These are phyloP conservation scores for Pythium plurisporium DNA, from an alignment of 352 stramenopile genomes.

Conservation along the genomic window DNA sequence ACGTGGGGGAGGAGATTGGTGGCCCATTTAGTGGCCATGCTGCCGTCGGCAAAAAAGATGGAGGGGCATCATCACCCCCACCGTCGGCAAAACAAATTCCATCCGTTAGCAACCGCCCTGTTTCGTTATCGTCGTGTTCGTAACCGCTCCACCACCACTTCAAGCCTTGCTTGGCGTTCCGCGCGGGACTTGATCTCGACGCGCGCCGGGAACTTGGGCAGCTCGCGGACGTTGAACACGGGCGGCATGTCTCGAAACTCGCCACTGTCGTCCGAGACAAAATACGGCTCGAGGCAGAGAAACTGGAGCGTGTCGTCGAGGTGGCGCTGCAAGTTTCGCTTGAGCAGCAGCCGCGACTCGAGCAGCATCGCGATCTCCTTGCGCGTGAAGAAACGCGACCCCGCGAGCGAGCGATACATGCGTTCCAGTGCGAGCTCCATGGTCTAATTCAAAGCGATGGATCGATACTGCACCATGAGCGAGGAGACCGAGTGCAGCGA, in stretches of 20 bases:
- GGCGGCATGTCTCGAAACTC: constrained; percentile 35
- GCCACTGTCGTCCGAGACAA: constrained; percentile 32
- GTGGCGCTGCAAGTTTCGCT: constrained; percentile 48
- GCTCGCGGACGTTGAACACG: constrained; percentile 39
- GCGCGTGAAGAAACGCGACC: constrained; percentile 42
- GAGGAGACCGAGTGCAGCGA: too few relatives aligned
- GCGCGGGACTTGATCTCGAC: not conserved
- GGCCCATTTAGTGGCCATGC: too few relatives aligned
- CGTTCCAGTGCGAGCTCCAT: constrained; percentile 55
- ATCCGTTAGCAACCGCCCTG: constrained; percentile 4
- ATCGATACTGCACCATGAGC: too few relatives aligned
- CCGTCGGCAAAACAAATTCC: not conserved
- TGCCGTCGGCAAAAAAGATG: not conserved
- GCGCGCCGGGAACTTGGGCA: constrained; percentile 44
- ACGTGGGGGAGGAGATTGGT: too few relatives aligned
- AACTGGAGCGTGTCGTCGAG: constrained; percentile 53
- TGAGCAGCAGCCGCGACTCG: constrained; percentile 52
- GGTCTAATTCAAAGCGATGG: too few relatives aligned
- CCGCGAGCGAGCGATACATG: constrained; percentile 37
- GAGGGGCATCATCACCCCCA: not conserved
- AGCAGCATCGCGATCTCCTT: constrained; percentile 43
- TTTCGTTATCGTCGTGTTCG: constrained; percentile 11
- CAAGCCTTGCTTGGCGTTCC: constrained; percentile 23
- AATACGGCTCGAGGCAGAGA: constrained; percentile 58
- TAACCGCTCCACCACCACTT: constrained; percentile 31